Conservation (phyloP, 768 basidiomycete species). For the Termitomyces sp. region DNA sequence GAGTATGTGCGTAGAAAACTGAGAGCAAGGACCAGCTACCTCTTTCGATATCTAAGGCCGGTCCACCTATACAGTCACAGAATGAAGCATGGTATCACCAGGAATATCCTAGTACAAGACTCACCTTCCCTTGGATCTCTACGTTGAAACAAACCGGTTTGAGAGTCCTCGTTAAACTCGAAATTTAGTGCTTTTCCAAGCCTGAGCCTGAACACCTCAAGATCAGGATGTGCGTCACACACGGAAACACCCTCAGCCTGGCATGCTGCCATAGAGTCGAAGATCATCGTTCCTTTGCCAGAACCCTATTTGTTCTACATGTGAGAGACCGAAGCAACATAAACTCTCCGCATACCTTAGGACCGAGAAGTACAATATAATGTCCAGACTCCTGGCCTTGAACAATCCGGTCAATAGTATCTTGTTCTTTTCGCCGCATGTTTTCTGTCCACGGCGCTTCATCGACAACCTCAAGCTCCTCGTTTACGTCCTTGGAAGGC, state of each 20-base stretch:
- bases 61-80: slow-evolving; percentile 44
- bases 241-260: slow-evolving; percentile 67
- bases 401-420: slow-evolving; percentile 71
- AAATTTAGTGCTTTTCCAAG: slow-evolving; percentile 84
- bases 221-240: slow-evolving; percentile 80
- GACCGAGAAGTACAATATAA: slow-evolving; percentile 73
- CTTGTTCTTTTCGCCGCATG: slow-evolving; percentile 70
- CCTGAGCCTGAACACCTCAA: slow-evolving; percentile 81
- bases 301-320: slow-evolving; percentile 46
- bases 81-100: not conserved
- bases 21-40: slow-evolving; percentile 29
- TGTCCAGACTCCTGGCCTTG: slow-evolving; percentile 65
- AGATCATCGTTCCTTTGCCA: slow-evolving; percentile 79
- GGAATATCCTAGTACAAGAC: not conserved
- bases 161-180: slow-evolving; percentile 81
- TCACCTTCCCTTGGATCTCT: slow-evolving; percentile 77
- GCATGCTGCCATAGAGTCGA: slow-evolving; percentile 73
- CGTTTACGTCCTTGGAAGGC: slow-evolving; percentile 20
- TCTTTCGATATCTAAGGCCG: slow-evolving; percentile 77
- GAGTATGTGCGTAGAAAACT: not conserved
- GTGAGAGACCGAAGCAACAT: slow-evolving; percentile 2
- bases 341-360: slow-evolving; percentile 47
- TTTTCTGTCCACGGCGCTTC: slow-evolving; percentile 50
- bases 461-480: slow-evolving; percentile 24
- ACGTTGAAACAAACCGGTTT: slow-evolving; percentile 74